These are phyloP conservation scores for Trypanosoma cruzi DNA, from an alignment of 208 protist genomes.

Conservation along the genomic window DNA sequence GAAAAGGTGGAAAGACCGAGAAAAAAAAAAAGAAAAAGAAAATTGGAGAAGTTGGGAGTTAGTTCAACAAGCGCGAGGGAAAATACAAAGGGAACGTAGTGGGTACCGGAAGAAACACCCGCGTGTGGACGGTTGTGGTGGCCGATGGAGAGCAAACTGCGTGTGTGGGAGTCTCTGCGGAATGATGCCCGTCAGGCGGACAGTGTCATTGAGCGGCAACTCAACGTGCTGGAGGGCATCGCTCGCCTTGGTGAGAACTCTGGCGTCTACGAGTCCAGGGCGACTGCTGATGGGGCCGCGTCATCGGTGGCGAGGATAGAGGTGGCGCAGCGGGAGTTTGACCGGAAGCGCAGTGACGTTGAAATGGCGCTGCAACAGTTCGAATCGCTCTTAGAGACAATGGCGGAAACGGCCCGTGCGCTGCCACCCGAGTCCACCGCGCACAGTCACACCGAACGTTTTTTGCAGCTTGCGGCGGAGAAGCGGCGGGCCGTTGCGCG, in stretches of 20 bases:
- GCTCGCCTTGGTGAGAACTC: slow-evolving; percentile 41
- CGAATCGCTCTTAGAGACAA: slow-evolving; percentile 30
- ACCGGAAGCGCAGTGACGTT: slow-evolving; percentile 29
- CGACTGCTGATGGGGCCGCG: neutral
- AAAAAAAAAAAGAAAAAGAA: slow-evolving; percentile 14
- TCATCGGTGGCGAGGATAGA: slow-evolving; percentile 7
- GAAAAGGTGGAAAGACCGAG: slow-evolving; percentile 3
- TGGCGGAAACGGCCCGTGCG: slow-evolving; percentile 32
- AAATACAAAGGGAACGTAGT: neutral
- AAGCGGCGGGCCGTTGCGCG: slow-evolving; percentile 50
- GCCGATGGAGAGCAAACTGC: slow-evolving; percentile 35
- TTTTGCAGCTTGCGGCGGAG: slow-evolving; percentile 57
- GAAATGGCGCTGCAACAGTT: slow-evolving; percentile 32
- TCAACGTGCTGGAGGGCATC: slow-evolving; percentile 44
- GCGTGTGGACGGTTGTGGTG: neutral
- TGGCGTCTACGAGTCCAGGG: neutral
- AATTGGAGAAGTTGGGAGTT: neutral
- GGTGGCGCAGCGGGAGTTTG: slow-evolving; percentile 25
- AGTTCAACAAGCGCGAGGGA: neutral
- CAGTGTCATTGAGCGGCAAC: slow-evolving; percentile 55
- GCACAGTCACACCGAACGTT: slow-evolving; percentile 60
- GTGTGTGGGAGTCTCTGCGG: slow-evolving; percentile 63
- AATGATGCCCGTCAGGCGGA: slow-evolving; percentile 71
- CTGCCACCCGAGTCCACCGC: slow-evolving; percentile 24
- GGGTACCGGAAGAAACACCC: neutral